These are phyloP conservation scores for Platanthera zijinensis DNA, from an alignment of 106 monocot species.

Conservation along the genomic window DNA sequence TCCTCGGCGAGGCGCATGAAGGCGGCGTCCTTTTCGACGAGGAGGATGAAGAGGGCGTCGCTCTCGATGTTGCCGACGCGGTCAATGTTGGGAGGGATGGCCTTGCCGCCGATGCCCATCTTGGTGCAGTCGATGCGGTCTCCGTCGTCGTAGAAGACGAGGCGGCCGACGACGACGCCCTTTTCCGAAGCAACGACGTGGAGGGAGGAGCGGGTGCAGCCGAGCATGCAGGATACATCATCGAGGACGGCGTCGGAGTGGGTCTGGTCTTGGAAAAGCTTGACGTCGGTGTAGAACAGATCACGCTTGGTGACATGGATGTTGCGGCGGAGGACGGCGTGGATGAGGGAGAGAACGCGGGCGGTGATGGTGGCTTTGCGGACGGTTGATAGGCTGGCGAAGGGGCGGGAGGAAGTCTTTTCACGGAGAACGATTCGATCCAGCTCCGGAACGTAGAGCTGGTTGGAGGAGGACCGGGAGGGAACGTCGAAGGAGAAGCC, in stretches of 20 bases:
- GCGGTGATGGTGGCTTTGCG: constrained; percentile 85
- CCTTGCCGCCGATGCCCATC: constrained; percentile 98
- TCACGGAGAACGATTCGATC: constrained; percentile 88
- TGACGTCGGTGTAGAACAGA: constrained; percentile 98
- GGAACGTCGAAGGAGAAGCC: constrained; percentile 91
- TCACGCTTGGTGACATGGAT: constrained; percentile 99
- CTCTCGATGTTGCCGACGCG: constrained; percentile 71
- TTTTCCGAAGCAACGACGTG: constrained; percentile 97
- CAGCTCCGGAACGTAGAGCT: constrained; percentile 81
- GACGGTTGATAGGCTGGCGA: constrained; percentile 79
- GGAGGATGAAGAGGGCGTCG: constrained; percentile 90
- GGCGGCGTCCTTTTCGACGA: constrained; percentile 97
- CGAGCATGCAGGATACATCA: constrained; percentile 95
- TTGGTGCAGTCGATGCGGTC: constrained; percentile 90
- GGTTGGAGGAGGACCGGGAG: constrained; percentile 73
- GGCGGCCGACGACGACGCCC: constrained; percentile 91
- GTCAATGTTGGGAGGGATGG: constrained; percentile 95
- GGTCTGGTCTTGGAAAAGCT: constrained; percentile 88
- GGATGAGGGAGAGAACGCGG: constrained; percentile 67
- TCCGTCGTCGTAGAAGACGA: constrained; percentile 83
- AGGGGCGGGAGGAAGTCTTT: constrained; percentile 55
- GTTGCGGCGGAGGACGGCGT: constrained; percentile 53
- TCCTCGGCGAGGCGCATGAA: constrained; percentile 98
- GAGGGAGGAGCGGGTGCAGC: constrained; percentile 87
- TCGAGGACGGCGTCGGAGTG: constrained; percentile 96